These are phyloP conservation scores for Paraphaeosphaeria sporulosa DNA, from an alignment of 2,329 filamentous ascomycete genomes.

Conservation along the genomic window DNA sequence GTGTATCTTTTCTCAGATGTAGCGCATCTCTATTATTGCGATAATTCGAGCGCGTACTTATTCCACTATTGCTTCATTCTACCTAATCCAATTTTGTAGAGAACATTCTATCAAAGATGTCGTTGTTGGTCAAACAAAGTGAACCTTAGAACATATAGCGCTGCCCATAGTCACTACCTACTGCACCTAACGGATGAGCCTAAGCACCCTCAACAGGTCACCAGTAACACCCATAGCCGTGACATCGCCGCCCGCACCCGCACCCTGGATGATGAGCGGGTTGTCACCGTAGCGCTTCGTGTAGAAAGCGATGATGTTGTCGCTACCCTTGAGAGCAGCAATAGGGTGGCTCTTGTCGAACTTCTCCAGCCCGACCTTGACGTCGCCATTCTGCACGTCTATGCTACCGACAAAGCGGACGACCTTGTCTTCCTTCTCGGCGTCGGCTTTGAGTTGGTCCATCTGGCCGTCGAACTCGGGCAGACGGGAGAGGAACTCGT, in stretches of 20 bases:
- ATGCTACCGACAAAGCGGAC: conserved; percentile 94
- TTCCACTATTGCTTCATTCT: not conserved
- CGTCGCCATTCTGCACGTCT: conserved; percentile 78
- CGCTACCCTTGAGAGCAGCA: conserved; percentile 92
- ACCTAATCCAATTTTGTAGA: not conserved
- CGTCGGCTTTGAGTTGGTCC: conserved; percentile 85
- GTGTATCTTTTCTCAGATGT: not conserved
- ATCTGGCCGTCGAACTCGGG: conserved; percentile 87
- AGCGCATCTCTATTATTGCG: not conserved
- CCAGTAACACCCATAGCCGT: conserved; percentile 98
- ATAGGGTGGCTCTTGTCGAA: conserved; percentile 86
- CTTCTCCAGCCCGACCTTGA: conserved; percentile 92
- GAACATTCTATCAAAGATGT: not conserved
- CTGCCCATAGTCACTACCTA: not conserved
- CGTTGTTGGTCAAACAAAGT: not conserved
- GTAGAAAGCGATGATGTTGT: conserved; percentile 99
- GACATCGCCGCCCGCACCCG: conserved; percentile 91
- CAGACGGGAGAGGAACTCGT: conserved; percentile 84
- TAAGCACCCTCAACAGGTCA: conserved; percentile 88
- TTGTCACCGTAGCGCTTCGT: conserved; percentile 92
- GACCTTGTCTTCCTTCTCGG: conserved; percentile 87
- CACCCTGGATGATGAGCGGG: conserved; percentile 92
- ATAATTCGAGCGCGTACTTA: not conserved
- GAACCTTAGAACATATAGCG: too few species aligned
- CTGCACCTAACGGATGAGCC: conserved; percentile 65